Percentiles rank a stretch among this genome's conserved stretches.
Conservation (phyloP, 2,329 filamentous ascomycete species). For the Gliomastix tumulicola region DNA sequence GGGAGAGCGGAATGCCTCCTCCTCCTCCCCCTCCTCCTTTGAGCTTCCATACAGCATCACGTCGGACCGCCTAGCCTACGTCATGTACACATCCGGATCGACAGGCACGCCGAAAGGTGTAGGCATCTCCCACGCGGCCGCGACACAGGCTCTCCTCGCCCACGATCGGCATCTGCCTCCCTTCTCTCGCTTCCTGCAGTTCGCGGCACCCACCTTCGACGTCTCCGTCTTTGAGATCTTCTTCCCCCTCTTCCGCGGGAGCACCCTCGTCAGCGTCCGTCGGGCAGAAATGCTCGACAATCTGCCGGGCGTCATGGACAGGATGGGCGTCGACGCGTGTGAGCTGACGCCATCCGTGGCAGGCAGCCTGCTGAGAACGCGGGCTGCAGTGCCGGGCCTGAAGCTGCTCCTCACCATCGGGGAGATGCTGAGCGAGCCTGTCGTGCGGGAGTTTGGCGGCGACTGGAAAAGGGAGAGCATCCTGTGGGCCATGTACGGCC, state of each 20-base stretch:
- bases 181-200: conserved; percentile 80
- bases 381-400: conserved; percentile 59
- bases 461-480: conserved; percentile 47
- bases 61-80: conserved; percentile 60
- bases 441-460: conserved; percentile 74
- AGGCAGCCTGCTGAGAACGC: conserved; percentile 64
- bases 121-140: conserved; percentile 70
- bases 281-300: conserved; percentile 67
- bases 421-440: conserved; percentile 77
- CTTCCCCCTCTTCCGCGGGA: conserved; percentile 70
- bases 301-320: conserved; percentile 58
- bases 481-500: conserved; percentile 90
- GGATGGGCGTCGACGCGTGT: conserved; percentile 69
- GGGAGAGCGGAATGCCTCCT: no score
- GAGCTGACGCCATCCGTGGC: conserved; percentile 88
- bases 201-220: conserved; percentile 88
- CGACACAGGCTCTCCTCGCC: conserved; percentile 73
- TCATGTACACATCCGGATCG: conserved; percentile 91
- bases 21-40: no score
- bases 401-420: conserved; percentile 78
- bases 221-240: conserved; percentile 95
- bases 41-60: neutral
- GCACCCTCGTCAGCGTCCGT: conserved; percentile 65
- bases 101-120: conserved; percentile 89
- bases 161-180: conserved; percentile 71